Evolutionary conservation across 768 basidiomycete species (phyloP).

Genomic region (Coprinopsis strossmayeri): DNA sequence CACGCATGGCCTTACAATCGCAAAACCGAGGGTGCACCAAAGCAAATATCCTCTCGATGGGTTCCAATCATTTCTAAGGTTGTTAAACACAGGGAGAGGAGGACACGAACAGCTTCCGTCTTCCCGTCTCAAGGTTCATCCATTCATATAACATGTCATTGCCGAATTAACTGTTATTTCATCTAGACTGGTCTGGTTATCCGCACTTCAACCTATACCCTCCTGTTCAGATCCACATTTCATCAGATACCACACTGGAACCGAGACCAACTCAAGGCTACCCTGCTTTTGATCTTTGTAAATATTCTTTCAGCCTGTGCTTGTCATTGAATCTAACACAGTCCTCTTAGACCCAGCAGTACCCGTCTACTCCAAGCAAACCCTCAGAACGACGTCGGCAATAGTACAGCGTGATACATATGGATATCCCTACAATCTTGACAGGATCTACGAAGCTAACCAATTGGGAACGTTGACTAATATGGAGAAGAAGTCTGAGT

Average conservation of each 20-base stretch:
- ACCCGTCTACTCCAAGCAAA: too few relatives aligned
- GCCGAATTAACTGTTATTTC: slow-evolving; percentile 9
- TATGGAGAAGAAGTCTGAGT: not conserved
- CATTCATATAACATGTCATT: not conserved
- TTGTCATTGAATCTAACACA: too few relatives aligned
- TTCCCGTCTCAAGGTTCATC: not conserved
- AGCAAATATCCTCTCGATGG: not conserved
- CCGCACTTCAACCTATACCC: slow-evolving; percentile 6
- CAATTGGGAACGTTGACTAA: too few relatives aligned
- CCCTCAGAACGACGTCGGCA: too few relatives aligned
- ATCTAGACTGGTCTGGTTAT: slow-evolving; percentile 13
- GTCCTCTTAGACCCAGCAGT: too few relatives aligned
- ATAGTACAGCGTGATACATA: too few relatives aligned
- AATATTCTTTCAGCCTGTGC: too few relatives aligned
- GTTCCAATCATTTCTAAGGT: slow-evolving; percentile 1
- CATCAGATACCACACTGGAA: not conserved
- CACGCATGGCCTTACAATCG: slow-evolving; percentile 8
- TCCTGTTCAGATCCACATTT: not conserved
- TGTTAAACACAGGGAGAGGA: not conserved
- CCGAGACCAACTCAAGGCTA: too few relatives aligned
- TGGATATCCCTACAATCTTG: slow-evolving; percentile 29
- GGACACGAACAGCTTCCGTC: not conserved
- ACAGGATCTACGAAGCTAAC: not conserved
- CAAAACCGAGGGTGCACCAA: not conserved
- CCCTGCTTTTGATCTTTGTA: not conserved